Percentiles rank a stretch among this genome's conserved stretches.
phyloP scores from a whole-genome alignment of 2,329 filamentous ascomycete species.

The Pseudocercospora fijiensis region DNA sequence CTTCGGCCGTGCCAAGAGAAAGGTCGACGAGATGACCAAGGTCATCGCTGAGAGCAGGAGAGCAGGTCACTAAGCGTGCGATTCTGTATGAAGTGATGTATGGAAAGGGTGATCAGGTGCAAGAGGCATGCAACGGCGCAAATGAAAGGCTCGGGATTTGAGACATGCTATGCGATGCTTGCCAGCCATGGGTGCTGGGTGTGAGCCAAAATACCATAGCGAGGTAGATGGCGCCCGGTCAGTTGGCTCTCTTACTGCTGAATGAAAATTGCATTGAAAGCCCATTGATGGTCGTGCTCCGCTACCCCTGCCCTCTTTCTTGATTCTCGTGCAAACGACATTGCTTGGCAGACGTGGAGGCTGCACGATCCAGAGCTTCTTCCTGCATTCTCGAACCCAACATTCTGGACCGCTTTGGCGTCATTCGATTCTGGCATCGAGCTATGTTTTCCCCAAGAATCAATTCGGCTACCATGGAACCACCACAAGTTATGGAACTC shows the following conservation, averaged over 20 bases:
- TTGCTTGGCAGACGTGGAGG: background rate
- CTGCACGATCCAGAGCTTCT: background rate
- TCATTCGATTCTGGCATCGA: no score
- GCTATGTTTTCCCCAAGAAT: background rate
- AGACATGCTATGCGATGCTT: slow-evolving; percentile 15
- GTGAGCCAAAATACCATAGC: slow-evolving; percentile 9
- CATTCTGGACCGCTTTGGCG: no score
- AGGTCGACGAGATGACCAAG: slow-evolving; percentile 98
- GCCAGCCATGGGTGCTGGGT: slow-evolving; percentile 8
- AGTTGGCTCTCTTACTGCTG: slow-evolving; percentile 24
- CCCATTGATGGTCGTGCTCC: background rate
- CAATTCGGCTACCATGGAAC: background rate
- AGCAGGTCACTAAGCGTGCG: slow-evolving; percentile 61
- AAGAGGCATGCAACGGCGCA: slow-evolving; percentile 26
- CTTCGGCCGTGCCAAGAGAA: slow-evolving; percentile 97
- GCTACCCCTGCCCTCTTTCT: background rate
- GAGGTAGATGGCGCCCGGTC: slow-evolving; percentile 15
- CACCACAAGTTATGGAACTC: background rate
- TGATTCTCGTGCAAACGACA: background rate
- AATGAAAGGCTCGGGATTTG: slow-evolving; percentile 17
- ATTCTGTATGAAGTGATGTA: slow-evolving; percentile 15
- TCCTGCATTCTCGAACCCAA: background rate
- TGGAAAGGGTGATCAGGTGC: slow-evolving; percentile 17
- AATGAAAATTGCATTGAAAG: slow-evolving; percentile 28
- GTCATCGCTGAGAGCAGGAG: slow-evolving; percentile 96